phyloP scores from a whole-genome alignment of 306 rosid species.

The Medicago lupulina region DNA sequence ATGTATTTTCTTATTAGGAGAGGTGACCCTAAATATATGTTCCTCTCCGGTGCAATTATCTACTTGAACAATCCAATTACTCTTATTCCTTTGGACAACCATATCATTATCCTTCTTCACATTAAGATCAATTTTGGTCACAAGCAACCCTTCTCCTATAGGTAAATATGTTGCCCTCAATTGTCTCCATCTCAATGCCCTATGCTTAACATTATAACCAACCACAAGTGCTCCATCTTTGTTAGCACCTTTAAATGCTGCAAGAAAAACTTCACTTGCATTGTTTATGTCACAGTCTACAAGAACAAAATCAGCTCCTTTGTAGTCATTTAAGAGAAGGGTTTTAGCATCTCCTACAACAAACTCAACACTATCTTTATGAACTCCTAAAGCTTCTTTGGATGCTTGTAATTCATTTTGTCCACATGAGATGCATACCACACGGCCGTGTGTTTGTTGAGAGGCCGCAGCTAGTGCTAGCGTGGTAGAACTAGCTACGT shows the following conservation, averaged over 20 bases:
- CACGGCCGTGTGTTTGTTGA: constrained; percentile 59
- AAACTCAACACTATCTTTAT: constrained; percentile 48
- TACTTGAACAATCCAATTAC: constrained; percentile 57
- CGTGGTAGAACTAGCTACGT: constrained; percentile 16
- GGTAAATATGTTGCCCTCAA: constrained; percentile 55
- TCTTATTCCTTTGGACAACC: constrained; percentile 37
- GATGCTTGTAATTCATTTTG: constrained; percentile 29
- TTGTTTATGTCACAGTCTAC: constrained; percentile 53
- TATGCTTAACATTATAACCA: constrained; percentile 54
- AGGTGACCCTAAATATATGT: constrained; percentile 56
- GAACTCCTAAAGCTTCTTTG: constrained; percentile 39
- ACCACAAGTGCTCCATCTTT: constrained; percentile 50
- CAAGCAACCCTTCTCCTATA: constrained; percentile 62
- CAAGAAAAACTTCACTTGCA: constrained; percentile 50
- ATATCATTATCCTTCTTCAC: not conserved
- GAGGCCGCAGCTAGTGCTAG: constrained; percentile 54
- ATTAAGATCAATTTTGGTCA: constrained; percentile 34
- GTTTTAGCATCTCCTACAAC: constrained; percentile 46
- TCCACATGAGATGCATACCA: constrained; percentile 38
- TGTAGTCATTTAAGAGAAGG: constrained; percentile 44
- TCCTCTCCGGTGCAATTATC: constrained; percentile 61
- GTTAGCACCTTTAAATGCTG: constrained; percentile 48
- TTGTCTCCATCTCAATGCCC: constrained; percentile 47
- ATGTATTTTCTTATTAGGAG: constrained; percentile 39
- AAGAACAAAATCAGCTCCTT: constrained; percentile 65